Base-by-base conservation (phyloP, 2,329 filamentous ascomycete genomes). In the Magnaporthales sp. region DNA sequence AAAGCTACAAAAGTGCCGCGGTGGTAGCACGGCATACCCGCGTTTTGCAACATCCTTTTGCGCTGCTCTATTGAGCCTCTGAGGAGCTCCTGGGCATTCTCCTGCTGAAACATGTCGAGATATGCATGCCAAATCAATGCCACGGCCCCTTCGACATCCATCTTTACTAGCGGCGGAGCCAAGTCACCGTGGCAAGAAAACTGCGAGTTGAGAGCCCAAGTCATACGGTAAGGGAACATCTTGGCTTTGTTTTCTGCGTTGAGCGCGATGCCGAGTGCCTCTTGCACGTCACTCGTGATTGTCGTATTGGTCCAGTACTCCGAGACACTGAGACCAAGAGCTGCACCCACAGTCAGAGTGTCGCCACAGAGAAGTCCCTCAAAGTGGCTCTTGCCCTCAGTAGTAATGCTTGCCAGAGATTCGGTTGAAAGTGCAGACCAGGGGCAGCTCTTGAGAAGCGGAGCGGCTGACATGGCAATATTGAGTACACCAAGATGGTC, bases 281-380 rank as follows among this genome's bases (percentile, higher is more conserved):
- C 63, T 5, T 51, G 63, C 11, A 46, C 46, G 19, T 30, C 46
- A 31, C 64, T 58, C 9, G 56, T 46, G 29, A 38, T 71, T 15
- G 78, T 81, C 7, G 79, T 71, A 69, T 84, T 83, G 2, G 83
- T 83, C 78, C 79, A 84, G 70, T 80, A 82, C 68, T 84, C 81
- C 8, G 80, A 74, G 0, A 81, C 80, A 0, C 72, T 76, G 32
- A 88, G 70, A 0, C 84, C 86, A 3, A 88, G 72, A 0, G 88
- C 72, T 7, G 83, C 69, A 2, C 81, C 80, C 5, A 86, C 71
- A 0, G 80, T 82, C 0, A 77, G 72, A 0, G 80, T 76, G 67
- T 85, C 75, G 0, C 81, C 81, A 60, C 78, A 78, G 0, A 88
- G 77, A 8, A 85, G 70, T 3, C 72, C 72, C 13, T 80, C 74